Conservation (phyloP, 768 basidiomycete species). For the Mycena leptocephala region DNA sequence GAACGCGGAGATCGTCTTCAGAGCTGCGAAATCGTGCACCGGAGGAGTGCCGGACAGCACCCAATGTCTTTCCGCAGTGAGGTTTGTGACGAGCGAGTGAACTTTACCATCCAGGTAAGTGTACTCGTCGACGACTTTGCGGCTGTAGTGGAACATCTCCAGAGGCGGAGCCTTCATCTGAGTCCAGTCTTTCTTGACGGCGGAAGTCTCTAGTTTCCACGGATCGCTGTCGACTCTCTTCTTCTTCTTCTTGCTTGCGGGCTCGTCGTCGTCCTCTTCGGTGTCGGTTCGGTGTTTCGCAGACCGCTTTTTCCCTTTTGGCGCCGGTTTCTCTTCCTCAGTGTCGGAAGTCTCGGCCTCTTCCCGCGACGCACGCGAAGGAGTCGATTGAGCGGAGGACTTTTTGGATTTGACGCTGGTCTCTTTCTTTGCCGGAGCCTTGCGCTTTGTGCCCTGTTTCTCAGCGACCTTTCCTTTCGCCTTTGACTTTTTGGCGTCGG, state of each 20-base stretch:
- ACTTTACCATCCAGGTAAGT: slow-evolving; percentile 91
- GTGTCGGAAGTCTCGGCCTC: slow-evolving; percentile 18
- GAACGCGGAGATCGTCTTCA: slow-evolving; percentile 94
- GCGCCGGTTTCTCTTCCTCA: slow-evolving; percentile 39
- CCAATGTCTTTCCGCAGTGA: slow-evolving; percentile 90
- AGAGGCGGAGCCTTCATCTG: slow-evolving; percentile 88
- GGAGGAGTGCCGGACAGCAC: slow-evolving; percentile 98
- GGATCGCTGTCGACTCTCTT: slow-evolving; percentile 81
- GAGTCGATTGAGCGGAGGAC: slow-evolving; percentile 32
- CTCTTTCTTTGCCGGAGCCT: slow-evolving; percentile 31
- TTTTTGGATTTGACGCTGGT: slow-evolving; percentile 35
- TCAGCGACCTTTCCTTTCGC: slow-evolving; percentile 6
- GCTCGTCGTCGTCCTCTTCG: slow-evolving; percentile 55
- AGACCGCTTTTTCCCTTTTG: slow-evolving; percentile 56
- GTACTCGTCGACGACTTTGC: slow-evolving; percentile 95
- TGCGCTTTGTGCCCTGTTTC: slow-evolving; percentile 33
- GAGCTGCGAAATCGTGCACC: slow-evolving; percentile 89
- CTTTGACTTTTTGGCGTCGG: slow-evolving; percentile 41
- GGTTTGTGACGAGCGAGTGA: slow-evolving; percentile 82
- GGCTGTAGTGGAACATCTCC: slow-evolving; percentile 94
- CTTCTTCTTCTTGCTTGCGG: slow-evolving; percentile 67
- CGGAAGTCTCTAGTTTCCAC: slow-evolving; percentile 79
- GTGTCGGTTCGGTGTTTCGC: slow-evolving; percentile 54
- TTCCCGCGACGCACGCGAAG: slow-evolving; percentile 26
- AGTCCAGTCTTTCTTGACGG: slow-evolving; percentile 82